Base-by-base conservation (phyloP, 192 early-diverging fungal genomes). In the Backusella westeae region DNA sequence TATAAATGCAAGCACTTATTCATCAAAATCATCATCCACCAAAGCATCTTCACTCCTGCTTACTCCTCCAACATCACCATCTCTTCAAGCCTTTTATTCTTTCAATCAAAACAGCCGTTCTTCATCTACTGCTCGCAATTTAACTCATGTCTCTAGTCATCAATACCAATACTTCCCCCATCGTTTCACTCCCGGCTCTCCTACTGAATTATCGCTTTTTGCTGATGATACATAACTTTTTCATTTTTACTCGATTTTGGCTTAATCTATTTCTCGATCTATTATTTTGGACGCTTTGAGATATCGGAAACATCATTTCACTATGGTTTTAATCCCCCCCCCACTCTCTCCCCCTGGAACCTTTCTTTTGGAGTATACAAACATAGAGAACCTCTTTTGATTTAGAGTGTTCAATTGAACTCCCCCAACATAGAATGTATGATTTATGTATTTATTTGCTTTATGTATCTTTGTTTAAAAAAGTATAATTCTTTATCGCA, bases 111-210 rank as follows among this genome's bases (percentile, higher is more conserved):
- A 12, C 34, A 35, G n/a, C n/a, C 34, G 67, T 35, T 36, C 35
- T 15, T 32, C 21, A 26, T 34, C 34, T 36, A 68, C 67, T 34
- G 34, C 35, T 34, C 7, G 67, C 35, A 34, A 68, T 14, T 68
- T 34, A 21, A 68, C 29, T n/a, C 67, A 68, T n/a, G 67, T 35
- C n/a, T 35, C 67, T 19, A 68, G 7, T 35, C 26, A 68, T 68
- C 67, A 68, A 66, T 66, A 49, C 6, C 63, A 66, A 34, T 36
- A 34, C 6, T 68, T 68, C 67, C 67, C 67, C 5, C 29, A 68
- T 68, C 67, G 67, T 34, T 68, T 68, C 67, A 68, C 67, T 68
- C 67, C 67, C n/a, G 32, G 34, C 35, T 68, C 67, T 68, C 67
- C 34, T 6, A n/a, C 17, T 68, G 67, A 68, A 36, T 68, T 32